Base-by-base conservation (phyloP, 805 yeast species). In the Candida dajiaensis region DNA sequence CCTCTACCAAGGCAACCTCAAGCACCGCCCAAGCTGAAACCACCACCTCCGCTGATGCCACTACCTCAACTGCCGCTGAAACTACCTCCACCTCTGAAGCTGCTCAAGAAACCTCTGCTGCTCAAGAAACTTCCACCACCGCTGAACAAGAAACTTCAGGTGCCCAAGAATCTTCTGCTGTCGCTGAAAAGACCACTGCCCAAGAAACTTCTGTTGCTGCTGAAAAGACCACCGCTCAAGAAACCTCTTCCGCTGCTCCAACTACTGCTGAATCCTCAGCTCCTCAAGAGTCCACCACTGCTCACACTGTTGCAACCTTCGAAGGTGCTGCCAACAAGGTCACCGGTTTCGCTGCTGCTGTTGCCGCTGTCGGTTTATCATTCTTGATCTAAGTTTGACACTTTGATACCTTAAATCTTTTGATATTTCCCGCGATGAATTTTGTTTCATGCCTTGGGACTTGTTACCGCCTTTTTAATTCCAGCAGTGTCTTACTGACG, bases 291-390 rank as follows among this genome's bases (percentile, higher is more conserved):
- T 38, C 56, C 15, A 19, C 40, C 44, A 28, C 50, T 37, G 16
- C 48, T 40, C 40, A 37, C 47, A 36, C 47, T 35, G 44, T 55
- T 47, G 40, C 57, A 35, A 43, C 58, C 25, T 50, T 39, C 38
- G 46, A 50, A 43, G 61, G 54, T 48, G 53, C 55, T 46, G 58
- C 57, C 37, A 56, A 45, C 40, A 44, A 54, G 31, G 35, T 49
- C 38, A 52, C 51, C 41, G 51, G 52, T 48, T 49, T 55, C 40
- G 53, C 48, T 41, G 43, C 53, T 38, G 58, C 56, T 42, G 42
- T 55, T 41, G 55, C 50, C 3, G 55, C 52, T 23, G 42, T 43
- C 26, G 50, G 42, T 39, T 33, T 54, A 10, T 45, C 50, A 22
- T 50, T 56, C 49, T 50, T 53, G 41, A 42, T 54, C 41, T 52